Conservation (phyloP, 2,329 filamentous ascomycete genomes). For the Microdochium nivale region DNA sequence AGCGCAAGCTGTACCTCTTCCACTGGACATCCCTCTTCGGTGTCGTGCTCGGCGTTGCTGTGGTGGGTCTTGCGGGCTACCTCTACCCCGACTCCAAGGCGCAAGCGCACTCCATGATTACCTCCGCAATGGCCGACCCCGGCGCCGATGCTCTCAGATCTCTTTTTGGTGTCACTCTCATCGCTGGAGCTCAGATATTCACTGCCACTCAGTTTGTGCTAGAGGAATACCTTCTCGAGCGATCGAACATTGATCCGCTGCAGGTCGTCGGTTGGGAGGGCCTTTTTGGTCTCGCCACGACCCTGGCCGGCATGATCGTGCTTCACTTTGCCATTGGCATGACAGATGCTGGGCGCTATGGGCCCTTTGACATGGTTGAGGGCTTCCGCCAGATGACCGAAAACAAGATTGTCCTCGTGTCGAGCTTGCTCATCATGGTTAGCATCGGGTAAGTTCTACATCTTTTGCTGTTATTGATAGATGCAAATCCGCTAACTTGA, state of each 20-base stretch:
- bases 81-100: conserved; percentile 63
- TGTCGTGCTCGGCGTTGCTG: conserved; percentile 77
- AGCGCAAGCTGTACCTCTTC: conserved; percentile 70
- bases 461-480: too few relatives aligned
- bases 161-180: conserved; percentile 77
- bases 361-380: conserved; percentile 85
- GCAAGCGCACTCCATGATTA: conserved; percentile 17
- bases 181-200: conserved; percentile 92
- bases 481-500: conserved; percentile 6
- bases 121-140: conserved; percentile 25
- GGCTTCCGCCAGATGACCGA: conserved; percentile 74
- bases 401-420: conserved; percentile 61
- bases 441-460: conserved; percentile 71
- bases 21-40: conserved; percentile 87
- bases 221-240: conserved; percentile 82
- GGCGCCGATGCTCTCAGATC: conserved; percentile 51
- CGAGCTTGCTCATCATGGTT: conserved; percentile 89
- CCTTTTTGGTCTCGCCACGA: conserved; percentile 78
- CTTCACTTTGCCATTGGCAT: conserved; percentile 70
- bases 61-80: conserved; percentile 84
- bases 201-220: conserved; percentile 94
- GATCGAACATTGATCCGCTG: conserved; percentile 63
- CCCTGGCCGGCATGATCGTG: conserved; percentile 68
- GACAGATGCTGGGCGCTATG: conserved; percentile 64
- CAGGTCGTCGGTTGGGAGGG: conserved; percentile 96